Base-by-base conservation (phyloP, 805 yeast species). In the Schwanniomyces yamadae region DNA sequence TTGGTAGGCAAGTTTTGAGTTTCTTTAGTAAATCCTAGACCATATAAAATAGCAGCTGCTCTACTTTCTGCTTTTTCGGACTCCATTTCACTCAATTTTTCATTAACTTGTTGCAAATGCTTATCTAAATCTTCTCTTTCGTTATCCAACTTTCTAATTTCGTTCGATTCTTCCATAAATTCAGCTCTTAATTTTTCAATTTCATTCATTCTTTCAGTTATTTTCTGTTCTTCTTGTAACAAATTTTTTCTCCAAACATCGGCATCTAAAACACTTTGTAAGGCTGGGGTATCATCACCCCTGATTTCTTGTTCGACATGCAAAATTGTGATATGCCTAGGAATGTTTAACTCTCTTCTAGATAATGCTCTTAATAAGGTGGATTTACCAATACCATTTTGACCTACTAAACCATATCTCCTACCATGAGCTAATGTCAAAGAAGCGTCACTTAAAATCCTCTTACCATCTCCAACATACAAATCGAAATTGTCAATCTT, bases 351-450 rank as follows among this genome's bases (percentile, higher is more conserved):
- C 57, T 93, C 99, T 76, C 99, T 83, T 60, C 95, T 78, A 1
- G 97, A 83, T 36, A 93, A 69, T 0, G 99, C 99, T 48, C 87
- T 76, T 57, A 93, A 70, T 36, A 93, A 67, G 0, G 99, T 93
- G 28, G 98, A 90, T 62, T 93, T 93, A 82, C 99, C 99, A 49
- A 93, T 90, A 91, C 99, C 99, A 69, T 93, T 93, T 59, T 90
- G 95, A 63, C 99, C 99, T 28, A 93, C 96, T 35, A 93, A 68
- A 78, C 99, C 99, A 52, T 93, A 93, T 59, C 98, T 79, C 61
- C 85, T 88, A 37, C 99, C 99, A 58, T 82, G 82, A 19, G 96
- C 82, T 45, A 93, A 74, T 1, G 96, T 81, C 46, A 93, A 76
- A 16, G 89, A 75, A 18, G 98, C 83, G 59, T 90, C 95, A 28